Conservation (phyloP, 176 grass and related monocot genomes). For the Triticum urartu region DNA sequence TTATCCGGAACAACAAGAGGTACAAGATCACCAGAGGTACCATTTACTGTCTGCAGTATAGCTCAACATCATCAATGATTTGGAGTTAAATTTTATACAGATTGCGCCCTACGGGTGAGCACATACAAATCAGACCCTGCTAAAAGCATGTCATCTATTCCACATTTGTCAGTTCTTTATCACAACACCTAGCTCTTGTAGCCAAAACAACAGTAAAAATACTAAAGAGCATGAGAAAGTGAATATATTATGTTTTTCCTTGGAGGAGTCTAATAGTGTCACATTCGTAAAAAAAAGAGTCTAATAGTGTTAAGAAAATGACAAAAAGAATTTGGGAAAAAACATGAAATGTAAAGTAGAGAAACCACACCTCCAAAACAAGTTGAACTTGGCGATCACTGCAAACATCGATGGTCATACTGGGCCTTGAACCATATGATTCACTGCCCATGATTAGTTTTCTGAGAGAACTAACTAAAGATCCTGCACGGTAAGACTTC, state of each 20-base stretch:
- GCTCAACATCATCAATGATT: constrained; percentile 32
- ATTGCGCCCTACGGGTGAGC: neutral
- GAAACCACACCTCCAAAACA: constrained; percentile 61
- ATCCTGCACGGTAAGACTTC: constrained; percentile 33
- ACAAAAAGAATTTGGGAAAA: neutral
- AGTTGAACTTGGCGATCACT: constrained; percentile 79
- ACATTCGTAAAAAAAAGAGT: neutral
- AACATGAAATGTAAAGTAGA: constrained; percentile 15
- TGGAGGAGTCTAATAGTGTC: neutral
- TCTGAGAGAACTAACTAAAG: constrained; percentile 55
- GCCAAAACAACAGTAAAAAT: neutral
- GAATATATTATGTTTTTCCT: neutral
- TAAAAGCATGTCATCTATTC: neutral
- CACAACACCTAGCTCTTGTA: neutral
- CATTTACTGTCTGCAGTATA: constrained; percentile 58
- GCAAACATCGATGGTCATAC: constrained; percentile 71
- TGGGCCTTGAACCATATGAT: constrained; percentile 78
- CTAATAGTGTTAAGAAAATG: neutral
- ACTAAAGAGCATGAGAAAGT: neutral
- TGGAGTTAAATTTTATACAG: neutral
- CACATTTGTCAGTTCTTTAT: neutral
- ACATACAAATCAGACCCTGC: neutral
- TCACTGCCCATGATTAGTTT: constrained; percentile 62
- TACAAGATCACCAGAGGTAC: constrained; percentile 71
- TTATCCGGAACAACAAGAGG: constrained; percentile 65